Evolutionary conservation across 345 rosid genomes (phyloP).

Genomic region (Durio zibethinus): DNA sequence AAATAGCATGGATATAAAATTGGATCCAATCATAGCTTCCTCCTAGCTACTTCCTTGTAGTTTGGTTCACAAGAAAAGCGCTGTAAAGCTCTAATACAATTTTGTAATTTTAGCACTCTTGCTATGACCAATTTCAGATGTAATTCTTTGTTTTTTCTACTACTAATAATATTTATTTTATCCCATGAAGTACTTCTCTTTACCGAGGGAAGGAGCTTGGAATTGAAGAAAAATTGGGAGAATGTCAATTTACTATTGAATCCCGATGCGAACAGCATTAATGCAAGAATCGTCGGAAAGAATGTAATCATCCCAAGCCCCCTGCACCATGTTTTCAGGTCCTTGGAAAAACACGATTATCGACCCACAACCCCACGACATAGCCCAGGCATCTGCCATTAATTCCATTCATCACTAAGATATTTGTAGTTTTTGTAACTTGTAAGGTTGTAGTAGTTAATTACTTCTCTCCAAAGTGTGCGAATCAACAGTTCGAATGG

Average conservation of each 20-base stretch:
- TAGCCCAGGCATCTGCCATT: constrained; percentile 22
- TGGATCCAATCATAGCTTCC: neutral
- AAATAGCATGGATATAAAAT: neutral
- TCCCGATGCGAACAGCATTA: neutral
- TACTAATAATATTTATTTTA: constrained; percentile 29
- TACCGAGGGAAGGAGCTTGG: constrained; percentile 41
- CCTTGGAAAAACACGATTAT: constrained; percentile 5
- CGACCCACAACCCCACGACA: constrained; percentile 24
- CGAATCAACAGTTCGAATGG: neutral
- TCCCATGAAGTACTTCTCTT: constrained; percentile 30
- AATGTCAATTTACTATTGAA: constrained; percentile 7
- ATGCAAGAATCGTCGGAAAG: neutral
- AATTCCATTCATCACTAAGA: neutral
- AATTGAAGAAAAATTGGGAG: constrained; percentile 8
- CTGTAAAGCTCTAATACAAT: neutral
- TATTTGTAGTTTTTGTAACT: too few relatives aligned
- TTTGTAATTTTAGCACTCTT: neutral
- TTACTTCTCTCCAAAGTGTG: neutral
- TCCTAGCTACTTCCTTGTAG: neutral
- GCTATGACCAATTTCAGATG: constrained; percentile 36
- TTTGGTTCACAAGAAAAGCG: neutral
- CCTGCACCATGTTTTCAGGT: constrained; percentile 3
- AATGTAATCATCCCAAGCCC: neutral
- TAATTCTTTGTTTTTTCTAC: constrained; percentile 37
- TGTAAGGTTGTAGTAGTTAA: neutral